Evolutionary conservation across 129 eudicot genomes (phyloP).

Genomic region (Silybum marianum): DNA sequence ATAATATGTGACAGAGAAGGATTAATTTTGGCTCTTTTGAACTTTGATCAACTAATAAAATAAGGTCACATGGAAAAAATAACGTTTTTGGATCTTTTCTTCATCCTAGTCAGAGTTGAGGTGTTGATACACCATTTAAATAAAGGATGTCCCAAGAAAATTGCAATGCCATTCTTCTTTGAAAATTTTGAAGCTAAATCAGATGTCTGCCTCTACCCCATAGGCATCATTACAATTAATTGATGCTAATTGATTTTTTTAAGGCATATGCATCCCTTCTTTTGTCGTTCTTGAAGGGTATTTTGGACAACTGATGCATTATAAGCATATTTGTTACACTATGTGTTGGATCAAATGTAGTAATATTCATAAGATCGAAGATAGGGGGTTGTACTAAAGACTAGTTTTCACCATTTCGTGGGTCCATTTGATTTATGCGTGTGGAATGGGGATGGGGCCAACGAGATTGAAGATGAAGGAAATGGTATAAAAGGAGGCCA

Average conservation of each 20-base stretch:
- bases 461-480: background rate
- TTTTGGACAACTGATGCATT: background rate
- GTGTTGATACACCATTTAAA: background rate
- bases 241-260: background rate
- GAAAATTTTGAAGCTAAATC: background rate
- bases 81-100: background rate
- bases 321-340: background rate
- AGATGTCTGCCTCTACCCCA: background rate
- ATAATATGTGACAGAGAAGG: background rate
- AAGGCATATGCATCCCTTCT: background rate
- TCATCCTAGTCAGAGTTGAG: background rate
- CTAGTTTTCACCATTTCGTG: background rate
- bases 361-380: background rate
- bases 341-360: background rate
- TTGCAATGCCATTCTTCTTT: background rate
- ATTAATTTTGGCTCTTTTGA: background rate
- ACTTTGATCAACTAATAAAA: background rate
- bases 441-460: background rate
- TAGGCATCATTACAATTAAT: background rate
- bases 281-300: background rate
- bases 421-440: background rate
- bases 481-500: background rate
- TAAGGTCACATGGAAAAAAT: background rate
- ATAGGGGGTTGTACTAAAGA: background rate
- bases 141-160: background rate